These are phyloP conservation scores for Aspergillus sp. DNA, from an alignment of 2,329 filamentous ascomycete genomes.

Conservation along the genomic window DNA sequence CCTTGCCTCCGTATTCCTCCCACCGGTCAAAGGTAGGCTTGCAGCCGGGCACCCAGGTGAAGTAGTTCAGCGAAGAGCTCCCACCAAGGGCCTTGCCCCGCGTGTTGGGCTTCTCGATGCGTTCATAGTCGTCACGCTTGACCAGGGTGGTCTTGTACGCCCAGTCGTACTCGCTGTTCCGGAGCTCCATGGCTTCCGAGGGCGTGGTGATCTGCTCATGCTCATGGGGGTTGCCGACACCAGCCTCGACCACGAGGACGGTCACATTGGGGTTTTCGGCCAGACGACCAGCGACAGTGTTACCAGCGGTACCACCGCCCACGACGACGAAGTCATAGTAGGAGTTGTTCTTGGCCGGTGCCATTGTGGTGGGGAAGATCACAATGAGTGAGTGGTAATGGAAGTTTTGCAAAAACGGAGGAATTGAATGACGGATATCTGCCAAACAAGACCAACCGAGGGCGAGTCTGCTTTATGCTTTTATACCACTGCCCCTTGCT, in stretches of 20 bases:
- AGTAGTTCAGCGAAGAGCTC: slow-evolving; percentile 53
- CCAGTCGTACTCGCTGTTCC: slow-evolving; percentile 52
- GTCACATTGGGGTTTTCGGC: slow-evolving; percentile 41
- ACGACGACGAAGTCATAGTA: slow-evolving; percentile 22
- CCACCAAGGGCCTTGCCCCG: slow-evolving; percentile 53
- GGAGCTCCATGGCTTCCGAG: slow-evolving; percentile 46
- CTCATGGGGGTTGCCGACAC: slow-evolving; percentile 37
- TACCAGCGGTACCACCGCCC: slow-evolving; percentile 42
- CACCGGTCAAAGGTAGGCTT: slow-evolving; percentile 48
- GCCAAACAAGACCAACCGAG: no score
- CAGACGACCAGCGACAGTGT: slow-evolving; percentile 42
- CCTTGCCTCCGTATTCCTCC: slow-evolving; percentile 36
- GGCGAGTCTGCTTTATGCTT: no score
- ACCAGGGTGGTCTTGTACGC: slow-evolving; percentile 54
- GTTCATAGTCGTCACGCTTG: slow-evolving; percentile 50
- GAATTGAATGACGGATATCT: no score
- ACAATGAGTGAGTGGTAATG: no score
- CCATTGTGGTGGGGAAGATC: no score
- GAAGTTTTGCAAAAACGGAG: no score
- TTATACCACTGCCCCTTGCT: no score
- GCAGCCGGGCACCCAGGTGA: slow-evolving; percentile 53
- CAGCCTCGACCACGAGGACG: slow-evolving; percentile 23
- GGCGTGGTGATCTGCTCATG: slow-evolving; percentile 49
- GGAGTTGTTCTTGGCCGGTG: slow-evolving; percentile 2
- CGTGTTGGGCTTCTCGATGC: slow-evolving; percentile 55